Conservation (phyloP, 1,139 yeast genomes). For the Pichia sp. region DNA sequence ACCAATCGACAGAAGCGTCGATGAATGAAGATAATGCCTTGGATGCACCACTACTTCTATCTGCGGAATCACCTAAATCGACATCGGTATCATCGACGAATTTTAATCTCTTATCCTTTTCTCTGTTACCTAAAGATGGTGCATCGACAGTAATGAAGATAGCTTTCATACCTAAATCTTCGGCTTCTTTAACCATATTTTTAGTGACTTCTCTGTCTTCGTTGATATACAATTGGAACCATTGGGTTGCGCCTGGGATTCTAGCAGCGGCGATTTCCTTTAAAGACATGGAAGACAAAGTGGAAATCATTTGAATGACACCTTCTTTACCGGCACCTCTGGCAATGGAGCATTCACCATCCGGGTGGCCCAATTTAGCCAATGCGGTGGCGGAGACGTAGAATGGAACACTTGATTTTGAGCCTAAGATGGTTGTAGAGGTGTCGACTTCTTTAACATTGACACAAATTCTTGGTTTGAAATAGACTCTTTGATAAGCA, state of each 20-base stretch:
- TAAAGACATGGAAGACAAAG: conserved; percentile 71
- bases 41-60: conserved; percentile 81
- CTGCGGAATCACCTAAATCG: conserved; percentile 45
- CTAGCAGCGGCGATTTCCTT: conserved; percentile 69
- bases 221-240: conserved; percentile 91
- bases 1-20: conserved; percentile 75
- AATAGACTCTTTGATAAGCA: conserved; percentile 83
- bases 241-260: conserved; percentile 58
- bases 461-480: conserved; percentile 77
- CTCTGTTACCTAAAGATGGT: conserved; percentile 92
- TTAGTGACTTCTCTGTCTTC: conserved; percentile 62
- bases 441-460: conserved; percentile 53
- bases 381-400: conserved; percentile 81
- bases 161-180: conserved; percentile 71
- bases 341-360: conserved; percentile 78
- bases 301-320: conserved; percentile 78
- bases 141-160: conserved; percentile 91
- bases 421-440: conserved; percentile 51
- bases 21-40: conserved; percentile 82
- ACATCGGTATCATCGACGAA: conserved; percentile 59
- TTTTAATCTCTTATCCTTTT: conserved; percentile 56
- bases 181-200: conserved; percentile 67
- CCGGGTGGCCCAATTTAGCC: conserved; percentile 78
- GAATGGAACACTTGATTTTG: conserved; percentile 58
- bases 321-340: conserved; percentile 67